Evolutionary conservation across 164 flowering plant genomes (phyloP), one percentile per base, ranked within the genome.

Genomic region (Cinnamomum chago): DNA sequence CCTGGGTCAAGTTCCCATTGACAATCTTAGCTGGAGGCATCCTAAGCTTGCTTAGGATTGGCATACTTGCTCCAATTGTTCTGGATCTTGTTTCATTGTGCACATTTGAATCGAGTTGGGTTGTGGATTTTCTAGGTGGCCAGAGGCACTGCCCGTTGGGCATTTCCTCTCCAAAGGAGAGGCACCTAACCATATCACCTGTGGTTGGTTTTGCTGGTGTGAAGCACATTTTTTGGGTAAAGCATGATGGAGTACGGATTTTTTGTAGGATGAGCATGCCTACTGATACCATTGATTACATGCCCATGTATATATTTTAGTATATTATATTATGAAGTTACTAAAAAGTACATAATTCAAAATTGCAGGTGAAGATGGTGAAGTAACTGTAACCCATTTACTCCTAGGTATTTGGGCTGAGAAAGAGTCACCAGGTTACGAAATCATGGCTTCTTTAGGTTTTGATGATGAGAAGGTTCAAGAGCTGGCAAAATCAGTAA

Each of bases 391-490:
- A 58, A 68, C 69, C 33, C 84, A 90, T 82, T 69, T 90, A 81
- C 90, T 94, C 72, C 93, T 92, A 70, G 94, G 94, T 58, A 77
- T 94, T 68, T 94, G 98, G 97, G 76, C 82, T 9, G 87, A 90
- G 81, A 82, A 77, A 76, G 94, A 86, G 33, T 87, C 90, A 47
- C 87, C 90, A 0, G 97, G 96, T 70, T 86, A 90, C 84, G 89
- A 89, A 82, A 77, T 94, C 82, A 24, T 94, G 89, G 89, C 87
- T 73, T 28, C 83, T 25, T 80, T 87, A 62, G 96, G 94, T 51
- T 90, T 94, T 79, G 86, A 76, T 81, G 88, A 86, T 73, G 87
- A 88, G 75, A 92, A 90, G 76, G 95, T 89, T 60, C 76, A 82
- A 77, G 90, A 88, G 79, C 86, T 92, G 47, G 80, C 80, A 60